Conservation (phyloP, 495 filamentous ascomycete genomes). For the Lindgomyces ingoldianus region DNA sequence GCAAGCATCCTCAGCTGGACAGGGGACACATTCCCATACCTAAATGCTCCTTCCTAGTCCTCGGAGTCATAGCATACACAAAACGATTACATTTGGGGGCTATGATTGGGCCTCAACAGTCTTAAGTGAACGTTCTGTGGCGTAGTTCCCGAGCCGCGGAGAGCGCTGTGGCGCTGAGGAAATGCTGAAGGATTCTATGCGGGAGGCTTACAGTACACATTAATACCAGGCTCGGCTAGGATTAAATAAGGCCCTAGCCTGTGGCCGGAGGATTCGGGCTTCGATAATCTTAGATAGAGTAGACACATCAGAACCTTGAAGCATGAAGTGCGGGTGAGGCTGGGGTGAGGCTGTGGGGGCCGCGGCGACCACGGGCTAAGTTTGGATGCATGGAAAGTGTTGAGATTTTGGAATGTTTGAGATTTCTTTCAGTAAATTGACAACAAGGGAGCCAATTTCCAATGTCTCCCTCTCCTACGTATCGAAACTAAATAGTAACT, state of each 20-base stretch:
- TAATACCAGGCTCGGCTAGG: no score
- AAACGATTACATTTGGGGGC: background rate
- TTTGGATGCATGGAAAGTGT: background rate
- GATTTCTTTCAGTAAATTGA: background rate
- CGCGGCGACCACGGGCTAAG: background rate
- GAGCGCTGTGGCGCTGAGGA: background rate
- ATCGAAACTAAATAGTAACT: no score
- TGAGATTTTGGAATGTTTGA: background rate
- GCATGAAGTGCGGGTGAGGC: no score
- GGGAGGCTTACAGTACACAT: background rate
- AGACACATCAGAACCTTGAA: no score
- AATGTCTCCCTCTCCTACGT: no score
- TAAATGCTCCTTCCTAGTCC: background rate
- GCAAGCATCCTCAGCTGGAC: background rate
- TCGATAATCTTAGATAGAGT: no score
- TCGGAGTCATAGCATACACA: background rate
- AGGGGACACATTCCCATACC: background rate
- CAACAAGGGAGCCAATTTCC: background rate
- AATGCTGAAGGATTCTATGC: background rate
- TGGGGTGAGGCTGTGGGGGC: no score
- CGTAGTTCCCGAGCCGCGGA: background rate
- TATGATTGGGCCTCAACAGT: background rate
- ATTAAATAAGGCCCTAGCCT: no score
- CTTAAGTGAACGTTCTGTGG: background rate
- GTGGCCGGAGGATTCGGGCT: no score